Percentiles rank a stretch among this genome's conserved stretches.
These are phyloP conservation scores for Piromyces finnis DNA, from an alignment of 192 early-diverging fungal genomes.

Conservation along the genomic window DNA sequence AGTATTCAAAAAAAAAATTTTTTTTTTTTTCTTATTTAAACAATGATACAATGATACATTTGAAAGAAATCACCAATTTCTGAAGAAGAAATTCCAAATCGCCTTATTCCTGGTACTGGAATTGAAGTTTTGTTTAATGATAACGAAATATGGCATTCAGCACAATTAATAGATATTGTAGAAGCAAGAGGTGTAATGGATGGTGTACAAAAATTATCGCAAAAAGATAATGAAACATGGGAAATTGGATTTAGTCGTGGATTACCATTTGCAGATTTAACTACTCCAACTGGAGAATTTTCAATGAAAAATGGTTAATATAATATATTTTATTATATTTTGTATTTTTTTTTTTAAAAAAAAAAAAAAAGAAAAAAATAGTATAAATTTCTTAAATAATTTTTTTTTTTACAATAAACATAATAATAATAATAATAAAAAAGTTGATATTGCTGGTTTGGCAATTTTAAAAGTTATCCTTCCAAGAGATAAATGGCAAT, in stretches of 20 bases:
- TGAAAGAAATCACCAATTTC: neutral
- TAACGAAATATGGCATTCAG: neutral
- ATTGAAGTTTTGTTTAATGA: neutral
- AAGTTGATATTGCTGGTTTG: neutral
- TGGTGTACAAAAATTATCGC: neutral
- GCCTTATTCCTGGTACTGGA: neutral
- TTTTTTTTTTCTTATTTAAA: too few species aligned
- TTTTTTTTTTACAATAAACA: too few species aligned
- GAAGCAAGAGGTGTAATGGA: neutral
- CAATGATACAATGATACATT: too few species aligned
- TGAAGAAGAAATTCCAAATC: neutral
- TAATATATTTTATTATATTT: too few species aligned
- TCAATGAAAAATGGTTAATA: neutral
- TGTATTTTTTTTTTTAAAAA: too few species aligned
- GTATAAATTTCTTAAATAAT: too few species aligned
- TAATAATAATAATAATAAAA: neutral
- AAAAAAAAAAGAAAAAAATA: too few species aligned
- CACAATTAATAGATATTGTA: neutral
- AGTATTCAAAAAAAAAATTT: too few species aligned
- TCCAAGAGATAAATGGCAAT: neutral
- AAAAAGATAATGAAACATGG: neutral
- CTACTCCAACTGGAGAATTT: neutral
- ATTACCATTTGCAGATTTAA: neutral
- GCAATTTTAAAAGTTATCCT: neutral
- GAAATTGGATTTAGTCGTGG: neutral